Percentiles rank a stretch among this genome's conserved stretches.
Evolutionary conservation across 768 basidiomycete genomes (phyloP).

Genomic region (Mycena indigotica): DNA sequence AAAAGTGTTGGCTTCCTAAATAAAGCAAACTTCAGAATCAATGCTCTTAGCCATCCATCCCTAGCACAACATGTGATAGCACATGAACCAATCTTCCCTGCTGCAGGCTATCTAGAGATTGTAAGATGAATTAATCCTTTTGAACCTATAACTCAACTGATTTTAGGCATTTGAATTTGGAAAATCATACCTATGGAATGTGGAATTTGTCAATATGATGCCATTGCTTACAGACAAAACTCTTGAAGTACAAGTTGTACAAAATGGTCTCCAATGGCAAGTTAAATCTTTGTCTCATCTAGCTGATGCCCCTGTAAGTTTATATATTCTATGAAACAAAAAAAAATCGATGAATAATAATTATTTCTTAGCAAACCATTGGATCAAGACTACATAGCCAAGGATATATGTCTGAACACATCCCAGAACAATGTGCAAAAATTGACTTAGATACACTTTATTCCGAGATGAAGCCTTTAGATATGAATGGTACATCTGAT

Average conservation of each 20-base stretch:
- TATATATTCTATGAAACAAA: too few relatives aligned
- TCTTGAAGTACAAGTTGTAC: background rate
- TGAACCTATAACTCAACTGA: background rate
- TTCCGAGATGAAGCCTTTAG: too few relatives aligned
- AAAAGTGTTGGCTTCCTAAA: too few relatives aligned
- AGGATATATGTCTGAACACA: too few relatives aligned
- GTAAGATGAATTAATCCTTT: slow-evolving; percentile 23
- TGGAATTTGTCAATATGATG: slow-evolving; percentile 3
- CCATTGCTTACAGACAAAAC: slow-evolving; percentile 6
- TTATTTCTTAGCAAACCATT: too few relatives aligned
- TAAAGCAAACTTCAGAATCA: slow-evolving; percentile 8
- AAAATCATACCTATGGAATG: slow-evolving; percentile 1
- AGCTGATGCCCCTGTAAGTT: too few relatives aligned
- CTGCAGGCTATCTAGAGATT: slow-evolving; percentile 45
- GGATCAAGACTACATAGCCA: too few relatives aligned
- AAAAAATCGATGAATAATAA: too few relatives aligned
- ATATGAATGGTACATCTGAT: too few relatives aligned
- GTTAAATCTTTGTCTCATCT: too few relatives aligned
- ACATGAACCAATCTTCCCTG: slow-evolving; percentile 49
- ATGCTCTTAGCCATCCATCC: slow-evolving; percentile 36
- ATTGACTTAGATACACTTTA: too few relatives aligned
- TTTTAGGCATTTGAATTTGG: slow-evolving; percentile 40
- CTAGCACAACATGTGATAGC: slow-evolving; percentile 48
- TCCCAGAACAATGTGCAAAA: too few relatives aligned
- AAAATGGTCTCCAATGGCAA: slow-evolving; percentile 7